Percentiles rank a stretch among this genome's conserved stretches.
Conservation (phyloP, 2,329 filamentous ascomycete species). For the Aureobasidium namibiae region DNA sequence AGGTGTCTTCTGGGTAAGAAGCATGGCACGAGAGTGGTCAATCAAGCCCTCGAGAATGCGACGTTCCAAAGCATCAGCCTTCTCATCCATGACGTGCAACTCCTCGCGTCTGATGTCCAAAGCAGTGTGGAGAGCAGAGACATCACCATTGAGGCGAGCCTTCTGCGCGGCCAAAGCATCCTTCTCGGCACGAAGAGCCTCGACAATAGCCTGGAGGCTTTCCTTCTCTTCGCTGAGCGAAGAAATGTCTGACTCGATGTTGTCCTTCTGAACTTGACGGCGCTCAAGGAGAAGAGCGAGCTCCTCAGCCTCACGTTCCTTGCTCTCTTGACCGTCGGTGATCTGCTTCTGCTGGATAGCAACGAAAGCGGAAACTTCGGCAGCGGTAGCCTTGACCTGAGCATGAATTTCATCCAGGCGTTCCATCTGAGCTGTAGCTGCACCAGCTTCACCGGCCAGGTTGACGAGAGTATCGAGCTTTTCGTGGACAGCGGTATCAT, state of each 20-base stretch:
- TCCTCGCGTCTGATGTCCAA: slow-evolving; percentile 84
- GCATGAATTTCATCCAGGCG: slow-evolving; percentile 83
- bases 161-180: slow-evolving; percentile 72
- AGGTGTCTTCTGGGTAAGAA: slow-evolving; percentile 58
- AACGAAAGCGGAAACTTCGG: slow-evolving; percentile 77
- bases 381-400: slow-evolving; percentile 75
- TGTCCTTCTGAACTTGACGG: slow-evolving; percentile 57
- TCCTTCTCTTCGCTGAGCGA: slow-evolving; percentile 39
- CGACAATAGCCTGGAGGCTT: slow-evolving; percentile 43
- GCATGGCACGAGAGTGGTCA: slow-evolving; percentile 85
- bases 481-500: slow-evolving; percentile 23
- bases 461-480: slow-evolving; percentile 49
- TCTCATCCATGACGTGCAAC: slow-evolving; percentile 79
- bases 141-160: slow-evolving; percentile 70
- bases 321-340: slow-evolving; percentile 67
- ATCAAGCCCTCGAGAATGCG: slow-evolving; percentile 93
- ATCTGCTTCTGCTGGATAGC: slow-evolving; percentile 67
- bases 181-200: slow-evolving; percentile 56
- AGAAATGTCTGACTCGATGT: slow-evolving; percentile 41
- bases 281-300: slow-evolving; percentile 74
- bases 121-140: slow-evolving; percentile 85
- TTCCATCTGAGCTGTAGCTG: slow-evolving; percentile 66
- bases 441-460: slow-evolving; percentile 57
- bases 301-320: slow-evolving; percentile 71
- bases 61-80: slow-evolving; percentile 81